Percentiles rank a stretch among this genome's conserved stretches.
phyloP scores from a whole-genome alignment of 73 alveolate genomes.

The Paramecium tetraurelia region DNA sequence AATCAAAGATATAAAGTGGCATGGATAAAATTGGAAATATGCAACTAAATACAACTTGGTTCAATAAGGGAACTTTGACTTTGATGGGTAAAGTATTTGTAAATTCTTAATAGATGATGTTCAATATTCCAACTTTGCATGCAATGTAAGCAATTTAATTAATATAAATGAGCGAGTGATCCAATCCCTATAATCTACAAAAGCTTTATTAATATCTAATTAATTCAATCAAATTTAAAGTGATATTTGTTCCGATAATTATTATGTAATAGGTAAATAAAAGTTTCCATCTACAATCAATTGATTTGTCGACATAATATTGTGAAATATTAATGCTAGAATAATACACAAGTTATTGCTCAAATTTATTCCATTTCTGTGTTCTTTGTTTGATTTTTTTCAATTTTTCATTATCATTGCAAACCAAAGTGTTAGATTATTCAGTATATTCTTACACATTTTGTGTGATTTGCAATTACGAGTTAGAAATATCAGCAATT shows the following conservation, averaged over 20 bases:
- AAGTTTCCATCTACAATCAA: constrained; percentile 46
- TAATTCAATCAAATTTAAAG: constrained; percentile 18
- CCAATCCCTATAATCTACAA: not conserved
- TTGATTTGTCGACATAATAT: not conserved
- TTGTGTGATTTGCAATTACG: not conserved
- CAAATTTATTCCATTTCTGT: not conserved
- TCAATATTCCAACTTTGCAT: constrained; percentile 11
- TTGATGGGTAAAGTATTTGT: constrained; percentile 1
- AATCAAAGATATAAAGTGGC: constrained; percentile 43
- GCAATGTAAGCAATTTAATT: constrained; percentile 21
- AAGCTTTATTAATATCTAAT: constrained; percentile 26
- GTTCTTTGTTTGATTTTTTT: not conserved
- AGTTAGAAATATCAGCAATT: not conserved
- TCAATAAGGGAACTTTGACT: not conserved
- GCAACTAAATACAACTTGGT: not conserved
- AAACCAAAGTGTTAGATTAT: not conserved
- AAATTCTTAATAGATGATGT: constrained; percentile 21
- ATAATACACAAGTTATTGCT: not conserved
- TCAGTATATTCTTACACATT: not conserved
- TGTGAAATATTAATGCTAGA: not conserved
- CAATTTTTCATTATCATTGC: not conserved
- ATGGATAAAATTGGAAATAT: constrained; percentile 32
- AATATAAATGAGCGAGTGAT: constrained; percentile 1
- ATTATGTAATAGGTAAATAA: constrained; percentile 2
- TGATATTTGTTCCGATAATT: not conserved